A percentile compares a stretch with the other conserved stretches of the same genome.
Evolutionary conservation across 163 green algal genomes (phyloP).

Genomic region (Picocystis sp.): DNA sequence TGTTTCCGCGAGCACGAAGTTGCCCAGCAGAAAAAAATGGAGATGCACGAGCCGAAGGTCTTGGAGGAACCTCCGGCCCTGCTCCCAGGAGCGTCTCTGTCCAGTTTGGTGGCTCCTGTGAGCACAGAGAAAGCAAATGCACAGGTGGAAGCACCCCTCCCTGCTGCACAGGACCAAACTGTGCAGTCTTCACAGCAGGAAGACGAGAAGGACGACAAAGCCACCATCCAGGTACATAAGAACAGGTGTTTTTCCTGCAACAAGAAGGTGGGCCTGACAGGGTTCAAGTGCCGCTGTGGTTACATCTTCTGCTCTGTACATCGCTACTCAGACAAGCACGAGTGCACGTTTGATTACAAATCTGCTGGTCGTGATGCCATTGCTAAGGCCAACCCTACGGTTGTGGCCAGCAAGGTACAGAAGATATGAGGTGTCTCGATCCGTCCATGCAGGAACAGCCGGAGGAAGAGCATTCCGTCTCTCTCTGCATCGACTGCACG

Average conservation of each 20-base stretch:
- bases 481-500: no score
- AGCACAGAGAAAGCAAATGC: constrained; percentile 3
- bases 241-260: constrained; percentile 29
- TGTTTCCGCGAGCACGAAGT: no score
- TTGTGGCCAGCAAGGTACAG: constrained; percentile 28
- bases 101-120: background rate
- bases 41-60: no score
- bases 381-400: constrained; percentile 39
- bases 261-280: constrained; percentile 59
- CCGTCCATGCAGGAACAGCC: no score
- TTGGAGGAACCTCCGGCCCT: no score
- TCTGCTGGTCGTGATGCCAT: constrained; percentile 29
- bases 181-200: no score
- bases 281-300: constrained; percentile 65
- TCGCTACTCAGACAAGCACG: constrained; percentile 51
- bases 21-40: no score
- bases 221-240: constrained; percentile 5
- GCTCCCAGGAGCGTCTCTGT: no score
- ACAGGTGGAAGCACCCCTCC: constrained; percentile 4
- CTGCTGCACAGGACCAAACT: background rate
- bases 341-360: constrained; percentile 55
- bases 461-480: no score
- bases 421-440: constrained; percentile 19
- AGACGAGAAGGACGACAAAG: background rate
- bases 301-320: constrained; percentile 53